A percentile compares a stretch with the other conserved stretches of the same genome.
These are phyloP conservation scores for Angomonas ambiguus DNA, from an alignment of 208 protist genomes.

Conservation along the genomic window DNA sequence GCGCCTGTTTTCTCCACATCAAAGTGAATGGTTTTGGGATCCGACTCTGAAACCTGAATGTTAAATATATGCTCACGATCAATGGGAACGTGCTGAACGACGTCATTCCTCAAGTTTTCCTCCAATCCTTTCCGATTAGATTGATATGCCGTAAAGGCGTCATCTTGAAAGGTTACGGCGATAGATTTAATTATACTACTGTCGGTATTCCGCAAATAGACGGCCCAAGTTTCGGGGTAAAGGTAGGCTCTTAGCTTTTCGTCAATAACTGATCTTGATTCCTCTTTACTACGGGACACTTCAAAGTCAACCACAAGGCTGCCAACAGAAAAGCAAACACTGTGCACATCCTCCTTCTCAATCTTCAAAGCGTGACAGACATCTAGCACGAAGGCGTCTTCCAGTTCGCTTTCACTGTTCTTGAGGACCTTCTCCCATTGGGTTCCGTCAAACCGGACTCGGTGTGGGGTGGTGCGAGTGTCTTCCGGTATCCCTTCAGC, in stretches of 20 bases:
- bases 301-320: slow-evolving; percentile 22
- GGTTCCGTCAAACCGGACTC: slow-evolving; percentile 34
- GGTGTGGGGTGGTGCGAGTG: slow-evolving; percentile 36
- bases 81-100: background rate
- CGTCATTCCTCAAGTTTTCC: background rate
- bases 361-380: slow-evolving; percentile 22
- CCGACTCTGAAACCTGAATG: background rate
- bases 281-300: background rate
- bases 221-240: slow-evolving; percentile 17
- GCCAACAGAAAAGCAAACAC: slow-evolving; percentile 19
- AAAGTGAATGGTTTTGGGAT: background rate
- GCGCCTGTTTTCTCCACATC: background rate
- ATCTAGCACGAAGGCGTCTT: slow-evolving; percentile 25
- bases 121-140: background rate
- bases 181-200: background rate
- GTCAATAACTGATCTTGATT: slow-evolving; percentile 11
- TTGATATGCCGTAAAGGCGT: background rate
- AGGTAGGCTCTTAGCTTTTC: slow-evolving; percentile 4
- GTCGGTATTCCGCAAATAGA: slow-evolving; percentile 15
- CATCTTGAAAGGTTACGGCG: background rate
- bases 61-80: background rate
- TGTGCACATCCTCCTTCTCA: background rate
- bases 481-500: background rate
- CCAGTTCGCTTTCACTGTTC: slow-evolving; percentile 14
- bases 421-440: slow-evolving; percentile 24